A percentile compares a stretch with the other conserved stretches of the same genome.
Conservation (phyloP, 2,329 filamentous ascomycete genomes). For the Chalaropsis thielavioides region DNA sequence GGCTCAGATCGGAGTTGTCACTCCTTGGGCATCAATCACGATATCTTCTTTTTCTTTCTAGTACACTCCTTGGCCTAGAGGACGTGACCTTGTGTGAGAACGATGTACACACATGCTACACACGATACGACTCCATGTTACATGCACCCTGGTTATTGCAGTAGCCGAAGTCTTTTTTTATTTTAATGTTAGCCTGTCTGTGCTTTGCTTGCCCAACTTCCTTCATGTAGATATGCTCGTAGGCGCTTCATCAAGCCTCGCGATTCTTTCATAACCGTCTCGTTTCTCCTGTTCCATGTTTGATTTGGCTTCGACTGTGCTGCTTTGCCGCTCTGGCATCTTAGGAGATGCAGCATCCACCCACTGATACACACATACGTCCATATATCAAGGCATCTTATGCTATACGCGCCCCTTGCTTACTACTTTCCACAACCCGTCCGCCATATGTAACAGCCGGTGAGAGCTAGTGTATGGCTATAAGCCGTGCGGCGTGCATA, state of each 20-base stretch:
- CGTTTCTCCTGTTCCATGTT: background rate
- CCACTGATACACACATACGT: too few relatives aligned
- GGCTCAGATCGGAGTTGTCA: background rate
- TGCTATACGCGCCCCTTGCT: background rate
- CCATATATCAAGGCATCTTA: too few relatives aligned
- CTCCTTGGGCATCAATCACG: background rate
- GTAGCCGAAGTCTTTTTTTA: background rate
- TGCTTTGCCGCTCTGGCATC: too few relatives aligned
- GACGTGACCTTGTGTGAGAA: background rate
- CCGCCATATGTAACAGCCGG: background rate
- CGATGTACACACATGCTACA: background rate
- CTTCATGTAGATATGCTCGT: too few relatives aligned
- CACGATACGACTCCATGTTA: background rate
- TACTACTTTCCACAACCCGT: background rate
- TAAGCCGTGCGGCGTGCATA: background rate
- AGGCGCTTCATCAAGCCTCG: too few relatives aligned
- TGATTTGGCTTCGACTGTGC: background rate
- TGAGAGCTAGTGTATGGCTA: background rate
- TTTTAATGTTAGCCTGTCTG: too few relatives aligned
- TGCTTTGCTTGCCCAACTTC: too few relatives aligned
- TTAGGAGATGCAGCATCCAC: too few relatives aligned
- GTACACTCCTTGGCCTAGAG: background rate
- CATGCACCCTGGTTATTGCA: background rate
- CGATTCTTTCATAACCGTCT: background rate
- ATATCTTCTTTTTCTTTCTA: background rate